A percentile compares a stretch with the other conserved stretches of the same genome.
phyloP scores from a whole-genome alignment of 1,284 basidiomycete species.

The Cryptococcus sp. region DNA sequence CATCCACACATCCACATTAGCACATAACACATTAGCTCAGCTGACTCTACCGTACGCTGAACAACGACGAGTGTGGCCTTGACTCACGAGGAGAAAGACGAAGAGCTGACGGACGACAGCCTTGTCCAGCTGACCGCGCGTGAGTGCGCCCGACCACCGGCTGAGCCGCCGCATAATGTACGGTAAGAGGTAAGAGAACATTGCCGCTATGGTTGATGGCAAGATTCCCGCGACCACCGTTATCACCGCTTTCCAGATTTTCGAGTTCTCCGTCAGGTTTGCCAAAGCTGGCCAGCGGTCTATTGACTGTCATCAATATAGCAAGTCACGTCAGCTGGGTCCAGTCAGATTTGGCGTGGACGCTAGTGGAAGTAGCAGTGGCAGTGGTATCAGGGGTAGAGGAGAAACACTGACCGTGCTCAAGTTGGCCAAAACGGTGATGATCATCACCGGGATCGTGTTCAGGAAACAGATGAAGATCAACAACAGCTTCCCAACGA shows the following conservation, averaged over 20 bases:
- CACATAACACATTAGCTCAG: not conserved
- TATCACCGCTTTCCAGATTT: conserved; percentile 30
- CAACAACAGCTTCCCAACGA: conserved; percentile 26
- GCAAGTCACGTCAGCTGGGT: not conserved
- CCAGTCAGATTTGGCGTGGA: not conserved
- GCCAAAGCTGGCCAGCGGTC: conserved; percentile 15
- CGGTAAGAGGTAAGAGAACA: conserved; percentile 38
- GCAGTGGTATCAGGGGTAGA: not conserved
- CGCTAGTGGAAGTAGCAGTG: not conserved
- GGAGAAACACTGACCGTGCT: conserved; percentile 21
- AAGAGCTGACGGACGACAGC: conserved; percentile 38
- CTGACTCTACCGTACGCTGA: no score
- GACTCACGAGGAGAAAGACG: conserved; percentile 32
- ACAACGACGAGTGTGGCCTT: not conserved
- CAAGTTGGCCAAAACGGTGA: conserved; percentile 37
- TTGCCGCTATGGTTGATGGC: conserved; percentile 30
- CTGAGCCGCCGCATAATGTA: conserved; percentile 33
- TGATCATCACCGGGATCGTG: conserved; percentile 35
- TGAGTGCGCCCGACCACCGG: conserved; percentile 37
- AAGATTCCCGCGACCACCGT: conserved; percentile 29
- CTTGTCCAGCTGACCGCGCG: conserved; percentile 38
- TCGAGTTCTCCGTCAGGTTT: conserved; percentile 20
- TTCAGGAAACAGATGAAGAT: conserved; percentile 35
- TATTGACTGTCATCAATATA: conserved; percentile 18
- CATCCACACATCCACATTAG: not conserved